These are phyloP conservation scores for Miscanthus lutarioriparius DNA, from an alignment of 176 grass and related monocot genomes.

Conservation along the genomic window DNA sequence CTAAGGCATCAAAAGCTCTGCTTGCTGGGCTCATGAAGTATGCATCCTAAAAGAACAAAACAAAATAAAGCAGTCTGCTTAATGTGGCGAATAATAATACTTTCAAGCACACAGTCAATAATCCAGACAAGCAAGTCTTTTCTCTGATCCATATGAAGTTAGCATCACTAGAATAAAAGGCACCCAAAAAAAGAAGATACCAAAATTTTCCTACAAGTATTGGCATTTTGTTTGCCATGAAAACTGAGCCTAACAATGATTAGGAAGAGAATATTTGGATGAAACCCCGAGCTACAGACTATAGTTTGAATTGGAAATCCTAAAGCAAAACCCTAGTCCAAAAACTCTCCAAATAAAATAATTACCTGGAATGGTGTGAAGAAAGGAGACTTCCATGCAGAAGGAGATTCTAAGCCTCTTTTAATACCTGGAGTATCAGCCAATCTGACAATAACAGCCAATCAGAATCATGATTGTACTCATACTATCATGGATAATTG, in stretches of 20 bases:
- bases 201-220: neutral
- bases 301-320: neutral
- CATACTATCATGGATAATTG: neutral
- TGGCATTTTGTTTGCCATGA: neutral
- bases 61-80: neutral
- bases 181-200: neutral
- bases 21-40: slow-evolving; percentile 74
- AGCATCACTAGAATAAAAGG: neutral
- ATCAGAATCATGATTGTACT: slow-evolving; percentile 24
- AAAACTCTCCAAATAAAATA: neutral
- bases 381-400: slow-evolving; percentile 92
- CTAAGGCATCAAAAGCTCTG: slow-evolving; percentile 71
- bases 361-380: slow-evolving; percentile 47
- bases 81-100: neutral
- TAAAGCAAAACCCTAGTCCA: neutral
- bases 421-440: slow-evolving; percentile 79
- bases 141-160: neutral
- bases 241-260: neutral
- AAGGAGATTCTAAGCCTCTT: slow-evolving; percentile 94
- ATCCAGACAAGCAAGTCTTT: neutral
- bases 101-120: neutral
- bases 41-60: slow-evolving; percentile 46
- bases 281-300: neutral
- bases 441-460: slow-evolving; percentile 51
- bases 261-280: neutral